Evolutionary conservation across 768 basidiomycete genomes (phyloP), one percentile per base, ranked within the genome.

Genomic region (Sutorius australiensis): DNA sequence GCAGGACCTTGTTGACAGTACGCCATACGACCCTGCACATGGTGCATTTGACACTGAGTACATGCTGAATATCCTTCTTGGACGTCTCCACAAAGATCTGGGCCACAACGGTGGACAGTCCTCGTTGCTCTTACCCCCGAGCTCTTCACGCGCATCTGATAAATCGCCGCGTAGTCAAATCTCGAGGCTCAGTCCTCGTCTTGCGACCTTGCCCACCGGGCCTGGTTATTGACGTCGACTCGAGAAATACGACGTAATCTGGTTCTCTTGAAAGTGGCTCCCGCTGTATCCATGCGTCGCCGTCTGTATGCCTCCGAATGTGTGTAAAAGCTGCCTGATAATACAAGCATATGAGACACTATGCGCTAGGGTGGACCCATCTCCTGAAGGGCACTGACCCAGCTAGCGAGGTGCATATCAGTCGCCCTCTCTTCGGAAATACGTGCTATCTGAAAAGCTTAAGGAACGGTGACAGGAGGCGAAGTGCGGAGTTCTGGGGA

Each of bases 401-500:
- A 80, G 73, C 1, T 75, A 63, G 55, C 76, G 79, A 5, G 78
- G 75, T 19, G 79, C 80, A 60, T 84, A 87, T 9, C 83, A 7
- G 73, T 62, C 9, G 73, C 78, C 44, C 81, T 74, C 61, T 86
- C 85, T 17, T 80, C 78, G 2, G 82, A 82, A 6, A 57, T 6
- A 14, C 65, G 67, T 65, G 68, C 47, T 72, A 73, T 28, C 72
- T 75, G 48, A 69, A 78, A 45, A 66, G 71, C 42, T 69, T 75
- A 50, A 64, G 75, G 63, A 60, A 75, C 54, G 30, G 72, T 59
- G 58, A 72, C 59, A 52, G 74, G 72, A 31, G 78, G 73, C 34
- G 68, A 75, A 13, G 75, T 75, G 43, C 81, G 80, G 53, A 80
- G 86, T 56, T 85, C 85, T 16, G 85, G 81, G 9, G 85, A 82